Evolutionary conservation across 352 stramenopile genomes (phyloP).

Genomic region (Plasmopara halstedii): DNA sequence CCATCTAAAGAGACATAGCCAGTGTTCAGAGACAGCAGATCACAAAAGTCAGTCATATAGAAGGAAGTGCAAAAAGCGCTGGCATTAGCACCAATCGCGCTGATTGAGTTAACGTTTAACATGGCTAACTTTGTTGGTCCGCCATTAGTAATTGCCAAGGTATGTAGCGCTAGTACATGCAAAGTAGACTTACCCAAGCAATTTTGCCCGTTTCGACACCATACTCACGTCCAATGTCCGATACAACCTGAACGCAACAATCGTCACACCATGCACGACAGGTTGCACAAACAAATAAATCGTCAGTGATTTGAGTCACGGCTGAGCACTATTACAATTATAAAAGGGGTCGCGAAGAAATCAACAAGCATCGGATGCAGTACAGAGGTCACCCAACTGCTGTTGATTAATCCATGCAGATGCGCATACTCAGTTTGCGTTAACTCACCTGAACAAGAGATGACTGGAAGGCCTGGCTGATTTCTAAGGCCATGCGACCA

Average conservation of each 20-base stretch:
- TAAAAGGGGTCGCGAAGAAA: conserved; percentile 3
- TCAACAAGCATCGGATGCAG: background rate
- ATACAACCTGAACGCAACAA: conserved; percentile 20
- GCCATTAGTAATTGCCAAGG: conserved; percentile 15
- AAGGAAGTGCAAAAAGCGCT: conserved; percentile 6
- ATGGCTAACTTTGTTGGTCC: conserved; percentile 31
- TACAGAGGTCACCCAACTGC: background rate
- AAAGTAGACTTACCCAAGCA: conserved; percentile 21
- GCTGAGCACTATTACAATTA: conserved; percentile 12
- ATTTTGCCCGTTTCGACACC: conserved; percentile 24
- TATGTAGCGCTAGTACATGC: conserved; percentile 4
- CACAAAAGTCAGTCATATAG: conserved; percentile 22
- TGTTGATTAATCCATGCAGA: background rate
- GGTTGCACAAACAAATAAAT: conserved; percentile 15
- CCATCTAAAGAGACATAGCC: conserved; percentile 40
- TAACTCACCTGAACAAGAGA: conserved; percentile 27
- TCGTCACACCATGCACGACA: conserved; percentile 13
- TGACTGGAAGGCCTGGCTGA: conserved; percentile 32
- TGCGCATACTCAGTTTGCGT: background rate
- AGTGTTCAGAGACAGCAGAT: conserved; percentile 33
- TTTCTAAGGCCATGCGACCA: conserved; percentile 23
- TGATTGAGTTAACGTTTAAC: conserved; percentile 16
- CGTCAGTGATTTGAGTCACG: conserved; percentile 20
- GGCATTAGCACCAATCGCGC: background rate
- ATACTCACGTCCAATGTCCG: conserved; percentile 30